Percentiles rank a stretch among this genome's conserved stretches.
These are phyloP conservation scores for Aspergillus carlsbadensis DNA, from an alignment of 495 filamentous ascomycete genomes.

Conservation along the genomic window DNA sequence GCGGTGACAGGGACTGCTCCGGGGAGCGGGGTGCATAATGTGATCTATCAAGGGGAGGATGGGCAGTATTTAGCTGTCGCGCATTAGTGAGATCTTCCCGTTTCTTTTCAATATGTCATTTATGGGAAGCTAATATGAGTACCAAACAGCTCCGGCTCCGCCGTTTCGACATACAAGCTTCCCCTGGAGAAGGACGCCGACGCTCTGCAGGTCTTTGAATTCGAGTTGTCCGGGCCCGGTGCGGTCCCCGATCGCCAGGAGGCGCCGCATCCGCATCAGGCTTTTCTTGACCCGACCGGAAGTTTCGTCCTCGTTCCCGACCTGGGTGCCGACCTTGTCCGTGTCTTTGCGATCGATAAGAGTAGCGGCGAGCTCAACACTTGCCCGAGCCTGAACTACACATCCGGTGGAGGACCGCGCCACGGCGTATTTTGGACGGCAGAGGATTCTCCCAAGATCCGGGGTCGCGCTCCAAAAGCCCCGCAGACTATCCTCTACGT, in stretches of 20 bases:
- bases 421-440: constrained; percentile 59
- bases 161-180: constrained; percentile 38
- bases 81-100: constrained; percentile 40
- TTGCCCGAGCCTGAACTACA: constrained; percentile 30
- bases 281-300: constrained; percentile 66
- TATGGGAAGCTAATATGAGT: constrained; percentile 12
- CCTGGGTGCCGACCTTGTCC: constrained; percentile 68
- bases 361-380: constrained; percentile 27
- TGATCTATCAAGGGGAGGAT: constrained; percentile 31
- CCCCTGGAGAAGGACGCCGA: constrained; percentile 23
- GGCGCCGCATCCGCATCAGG: constrained; percentile 68
- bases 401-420: constrained; percentile 61
- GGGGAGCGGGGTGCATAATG: constrained; percentile 40
- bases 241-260: constrained; percentile 55
- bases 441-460: constrained; percentile 2
- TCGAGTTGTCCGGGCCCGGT: constrained; percentile 49
- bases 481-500: constrained; percentile 56
- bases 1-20: constrained; percentile 27
- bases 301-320: constrained; percentile 67
- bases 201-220: constrained; percentile 50
- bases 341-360: constrained; percentile 57
- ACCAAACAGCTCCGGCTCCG: constrained; percentile 25
- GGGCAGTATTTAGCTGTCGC: constrained; percentile 42
- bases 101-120: background rate
- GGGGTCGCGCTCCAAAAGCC: background rate